Evolutionary conservation across 768 basidiomycete species (phyloP).

Genomic region (Agrocybe praecox): DNA sequence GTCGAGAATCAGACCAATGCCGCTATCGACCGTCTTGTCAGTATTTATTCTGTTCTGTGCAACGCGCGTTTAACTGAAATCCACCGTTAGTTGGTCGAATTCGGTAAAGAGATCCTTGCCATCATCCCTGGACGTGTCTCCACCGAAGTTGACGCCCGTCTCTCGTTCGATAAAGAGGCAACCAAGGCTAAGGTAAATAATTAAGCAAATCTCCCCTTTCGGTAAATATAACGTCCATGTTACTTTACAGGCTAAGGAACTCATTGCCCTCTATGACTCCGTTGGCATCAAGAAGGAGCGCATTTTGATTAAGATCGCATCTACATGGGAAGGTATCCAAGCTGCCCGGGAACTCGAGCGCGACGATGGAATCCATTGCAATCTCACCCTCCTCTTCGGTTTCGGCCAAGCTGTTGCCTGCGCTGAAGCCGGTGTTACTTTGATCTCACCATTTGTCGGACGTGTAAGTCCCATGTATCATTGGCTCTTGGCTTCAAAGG

Average conservation of each 20-base stretch:
- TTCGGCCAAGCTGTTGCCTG: constrained; percentile 99
- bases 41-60: constrained; percentile 22
- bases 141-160: constrained; percentile 96
- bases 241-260: constrained; percentile 62
- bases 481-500: constrained; percentile 7
- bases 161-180: constrained; percentile 93
- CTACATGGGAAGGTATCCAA: constrained; percentile 99
- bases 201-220: constrained; percentile 8
- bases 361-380: constrained; percentile 95
- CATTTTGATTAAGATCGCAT: constrained; percentile 98
- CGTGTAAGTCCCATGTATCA: constrained; percentile 60
- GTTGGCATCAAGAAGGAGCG: constrained; percentile 93
- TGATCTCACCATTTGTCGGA: constrained; percentile 99
- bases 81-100: constrained; percentile 84
- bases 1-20: constrained; percentile 74
- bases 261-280: constrained; percentile 95
- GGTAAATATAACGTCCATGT: constrained; percentile 1
- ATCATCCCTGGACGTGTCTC: constrained; percentile 99
- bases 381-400: constrained; percentile 98
- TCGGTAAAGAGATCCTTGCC: constrained; percentile 91
- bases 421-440: constrained; percentile 96
- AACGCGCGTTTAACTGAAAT: not conserved
- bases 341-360: constrained; percentile 95
- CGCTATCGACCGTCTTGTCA: constrained; percentile 88
- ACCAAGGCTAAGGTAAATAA: constrained; percentile 80